phyloP scores from a whole-genome alignment of 2,329 filamentous ascomycete genomes.

The Macrophomina pseudophaseolina region DNA sequence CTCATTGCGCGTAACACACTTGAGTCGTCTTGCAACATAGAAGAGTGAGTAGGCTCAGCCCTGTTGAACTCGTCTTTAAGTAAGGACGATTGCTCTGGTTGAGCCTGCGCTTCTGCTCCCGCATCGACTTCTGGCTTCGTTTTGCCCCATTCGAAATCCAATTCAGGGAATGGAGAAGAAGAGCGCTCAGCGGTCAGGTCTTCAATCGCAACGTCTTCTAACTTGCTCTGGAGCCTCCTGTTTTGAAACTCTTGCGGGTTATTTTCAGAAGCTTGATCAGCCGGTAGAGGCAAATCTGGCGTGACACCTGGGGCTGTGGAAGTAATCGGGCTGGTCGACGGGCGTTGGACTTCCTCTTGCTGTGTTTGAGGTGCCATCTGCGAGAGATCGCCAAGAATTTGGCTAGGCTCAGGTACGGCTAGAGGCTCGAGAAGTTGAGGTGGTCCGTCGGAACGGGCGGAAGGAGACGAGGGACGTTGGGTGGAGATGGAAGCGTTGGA shows the following conservation, averaged over 20 bases:
- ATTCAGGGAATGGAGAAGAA: constrained; percentile 19
- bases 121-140: background rate
- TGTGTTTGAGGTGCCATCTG: background rate
- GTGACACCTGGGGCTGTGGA: background rate
- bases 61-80: background rate
- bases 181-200: constrained; percentile 29
- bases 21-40: constrained; percentile 22
- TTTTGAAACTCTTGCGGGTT: constrained; percentile 24
- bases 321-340: constrained; percentile 7
- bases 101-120: background rate
- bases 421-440: background rate
- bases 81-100: background rate
- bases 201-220: constrained; percentile 29
- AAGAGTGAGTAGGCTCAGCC: constrained; percentile 4
- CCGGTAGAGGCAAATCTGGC: background rate
- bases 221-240: constrained; percentile 31
- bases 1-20: constrained; percentile 14
- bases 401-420: background rate
- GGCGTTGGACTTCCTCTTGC: background rate
- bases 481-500: constrained; percentile 17
- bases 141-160: background rate
- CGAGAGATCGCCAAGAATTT: constrained; percentile 8
- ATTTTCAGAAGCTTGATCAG: background rate
- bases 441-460: background rate
- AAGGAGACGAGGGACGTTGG: constrained; percentile 12